Evolutionary conservation across 495 filamentous ascomycete species (phyloP).

Genomic region (Penicillium parvum): DNA sequence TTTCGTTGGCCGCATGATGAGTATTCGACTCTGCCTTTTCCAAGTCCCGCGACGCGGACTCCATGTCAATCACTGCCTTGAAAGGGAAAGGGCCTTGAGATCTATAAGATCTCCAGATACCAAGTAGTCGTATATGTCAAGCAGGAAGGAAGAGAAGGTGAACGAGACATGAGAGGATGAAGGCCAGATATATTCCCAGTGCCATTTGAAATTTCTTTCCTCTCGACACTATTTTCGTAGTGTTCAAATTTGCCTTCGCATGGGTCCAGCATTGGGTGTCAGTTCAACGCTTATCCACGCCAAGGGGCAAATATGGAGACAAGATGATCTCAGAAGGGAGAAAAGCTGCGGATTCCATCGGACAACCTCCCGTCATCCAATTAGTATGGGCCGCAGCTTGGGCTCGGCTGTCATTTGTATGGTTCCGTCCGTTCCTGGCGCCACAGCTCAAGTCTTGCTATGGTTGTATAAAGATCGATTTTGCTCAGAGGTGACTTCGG

Average conservation of each 20-base stretch:
- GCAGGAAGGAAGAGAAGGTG: not conserved
- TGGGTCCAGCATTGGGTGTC: not conserved
- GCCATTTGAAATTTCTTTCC: not conserved
- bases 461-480: too few species aligned
- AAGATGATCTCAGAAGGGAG: constrained; percentile 2
- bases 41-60: constrained; percentile 30
- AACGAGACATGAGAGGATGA: not conserved
- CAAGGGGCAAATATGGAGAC: constrained; percentile 10
- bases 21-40: constrained; percentile 33
- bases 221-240: too few species aligned
- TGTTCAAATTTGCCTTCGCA: constrained; percentile 4
- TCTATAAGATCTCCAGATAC: not conserved
- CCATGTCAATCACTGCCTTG: constrained; percentile 30
- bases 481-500: too few species aligned
- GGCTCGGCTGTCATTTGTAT: constrained; percentile 3
- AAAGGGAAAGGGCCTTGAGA: not conserved
- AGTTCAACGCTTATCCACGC: not conserved
- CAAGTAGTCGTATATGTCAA: too few species aligned
- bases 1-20: not conserved
- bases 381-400: not conserved
- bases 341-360: constrained; percentile 6
- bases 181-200: too few species aligned
- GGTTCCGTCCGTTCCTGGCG: too few species aligned
- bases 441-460: too few species aligned
- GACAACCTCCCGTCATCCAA: not conserved